phyloP scores from a whole-genome alignment of 2,329 filamentous ascomycete genomes.

The Mollisia scopiformis region DNA sequence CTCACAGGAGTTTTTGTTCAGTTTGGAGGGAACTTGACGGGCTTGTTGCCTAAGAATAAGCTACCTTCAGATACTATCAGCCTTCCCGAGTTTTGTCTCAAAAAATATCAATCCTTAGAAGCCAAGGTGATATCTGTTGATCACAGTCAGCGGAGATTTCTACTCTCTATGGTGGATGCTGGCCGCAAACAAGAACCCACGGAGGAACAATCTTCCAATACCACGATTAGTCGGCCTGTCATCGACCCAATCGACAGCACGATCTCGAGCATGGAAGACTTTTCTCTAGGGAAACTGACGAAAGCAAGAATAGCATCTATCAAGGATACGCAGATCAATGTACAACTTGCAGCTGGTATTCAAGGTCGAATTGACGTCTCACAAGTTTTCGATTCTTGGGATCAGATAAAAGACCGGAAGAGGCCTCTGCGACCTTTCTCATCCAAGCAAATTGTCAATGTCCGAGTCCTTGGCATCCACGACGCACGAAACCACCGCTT shows the following conservation, averaged over 20 bases:
- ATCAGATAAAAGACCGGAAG: conserved; percentile 83
- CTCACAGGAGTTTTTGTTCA: conserved; percentile 84
- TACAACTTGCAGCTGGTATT: conserved; percentile 82
- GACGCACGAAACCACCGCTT: conserved; percentile 90
- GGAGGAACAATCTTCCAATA: conserved; percentile 32
- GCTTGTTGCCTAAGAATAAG: conserved; percentile 78
- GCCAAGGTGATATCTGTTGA: conserved; percentile 76
- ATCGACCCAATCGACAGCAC: conserved; percentile 66
- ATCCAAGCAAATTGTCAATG: conserved; percentile 69
- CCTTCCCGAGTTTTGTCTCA: conserved; percentile 77
- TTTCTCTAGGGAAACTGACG: conserved; percentile 71
- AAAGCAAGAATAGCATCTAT: conserved; percentile 82
- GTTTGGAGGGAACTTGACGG: conserved; percentile 77
- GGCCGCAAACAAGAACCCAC: conserved; percentile 52
- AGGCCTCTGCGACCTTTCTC: conserved; percentile 77
- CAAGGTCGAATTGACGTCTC: conserved; percentile 94
- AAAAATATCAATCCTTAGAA: conserved; percentile 74
- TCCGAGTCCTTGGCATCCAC: conserved; percentile 83
- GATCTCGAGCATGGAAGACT: conserved; percentile 69
- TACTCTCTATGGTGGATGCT: conserved; percentile 58
- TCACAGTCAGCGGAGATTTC: conserved; percentile 68
- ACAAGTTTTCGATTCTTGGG: conserved; percentile 86
- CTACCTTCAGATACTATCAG: conserved; percentile 70
- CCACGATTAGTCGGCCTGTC: conserved; percentile 44
- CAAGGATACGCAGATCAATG: conserved; percentile 91